These are phyloP conservation scores for Ceratocystiopsis minuta DNA, from an alignment of 2,329 filamentous ascomycete genomes.

Conservation along the genomic window DNA sequence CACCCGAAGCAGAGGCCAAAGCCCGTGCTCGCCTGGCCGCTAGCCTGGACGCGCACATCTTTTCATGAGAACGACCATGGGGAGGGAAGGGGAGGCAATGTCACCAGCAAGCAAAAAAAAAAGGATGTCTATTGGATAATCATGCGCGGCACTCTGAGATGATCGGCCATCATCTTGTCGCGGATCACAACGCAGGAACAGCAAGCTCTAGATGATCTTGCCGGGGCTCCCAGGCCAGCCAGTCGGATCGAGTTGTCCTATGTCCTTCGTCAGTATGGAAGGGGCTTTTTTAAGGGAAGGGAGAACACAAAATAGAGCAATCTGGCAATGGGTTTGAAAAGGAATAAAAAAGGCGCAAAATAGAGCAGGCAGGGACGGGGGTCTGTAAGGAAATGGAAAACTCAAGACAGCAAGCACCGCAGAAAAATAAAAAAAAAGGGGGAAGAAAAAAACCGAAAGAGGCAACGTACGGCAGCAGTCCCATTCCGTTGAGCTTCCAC, in stretches of 20 bases:
- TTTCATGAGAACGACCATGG: too few species aligned
- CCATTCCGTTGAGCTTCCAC: conserved; percentile 97
- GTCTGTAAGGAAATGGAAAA: too few species aligned
- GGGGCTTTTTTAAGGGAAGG: background rate
- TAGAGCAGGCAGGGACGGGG: too few species aligned
- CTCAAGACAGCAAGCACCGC: background rate
- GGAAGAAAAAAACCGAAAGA: background rate
- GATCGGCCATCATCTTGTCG: too few species aligned
- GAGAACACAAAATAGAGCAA: background rate
- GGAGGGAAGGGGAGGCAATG: too few species aligned
- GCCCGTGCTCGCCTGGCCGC: too few species aligned
- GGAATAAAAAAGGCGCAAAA: background rate
- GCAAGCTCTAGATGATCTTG: conserved; percentile 50
- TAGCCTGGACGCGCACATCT: too few species aligned
- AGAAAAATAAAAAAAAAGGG: background rate
- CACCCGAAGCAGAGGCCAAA: too few species aligned
- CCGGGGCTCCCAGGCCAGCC: conserved; percentile 85
- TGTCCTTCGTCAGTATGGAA: background rate
- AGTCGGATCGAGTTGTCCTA: conserved; percentile 88
- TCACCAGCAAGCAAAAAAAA: too few species aligned
- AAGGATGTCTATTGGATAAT: too few species aligned
- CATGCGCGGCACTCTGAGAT: too few species aligned
- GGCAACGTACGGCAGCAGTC: conserved; percentile 59
- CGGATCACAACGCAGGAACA: conserved; percentile 35
- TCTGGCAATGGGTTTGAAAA: too few species aligned